phyloP scores from a whole-genome alignment of 2,329 filamentous ascomycete species.

The Fusarium brevicatenulatum region DNA sequence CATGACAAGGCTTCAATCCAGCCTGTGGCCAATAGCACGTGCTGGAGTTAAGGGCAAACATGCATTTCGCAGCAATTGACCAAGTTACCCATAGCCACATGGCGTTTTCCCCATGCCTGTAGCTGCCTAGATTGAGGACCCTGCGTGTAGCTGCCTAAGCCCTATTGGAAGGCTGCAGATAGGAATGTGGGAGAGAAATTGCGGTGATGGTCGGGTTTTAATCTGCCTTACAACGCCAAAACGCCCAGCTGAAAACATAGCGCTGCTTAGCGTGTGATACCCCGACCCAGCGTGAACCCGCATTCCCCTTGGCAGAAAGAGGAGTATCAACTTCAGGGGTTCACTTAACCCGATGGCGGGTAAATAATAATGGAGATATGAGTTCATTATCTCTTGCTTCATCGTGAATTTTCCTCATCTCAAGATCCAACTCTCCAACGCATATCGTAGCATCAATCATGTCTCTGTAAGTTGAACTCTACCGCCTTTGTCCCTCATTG shows the following conservation, averaged over 20 bases:
- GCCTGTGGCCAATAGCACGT: neutral
- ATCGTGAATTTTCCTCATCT: neutral
- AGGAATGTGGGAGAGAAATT: conserved; percentile 3
- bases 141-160: neutral
- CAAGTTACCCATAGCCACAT: neutral
- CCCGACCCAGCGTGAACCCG: neutral
- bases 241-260: conserved; percentile 41
- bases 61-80: neutral
- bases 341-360: neutral
- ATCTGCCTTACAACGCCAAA: conserved; percentile 34
- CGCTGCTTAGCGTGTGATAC: conserved; percentile 24
- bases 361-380: neutral
- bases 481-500: neutral
- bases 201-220: neutral
- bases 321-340: conserved; percentile 6
- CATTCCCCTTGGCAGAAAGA: neutral
- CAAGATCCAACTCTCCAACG: neutral
- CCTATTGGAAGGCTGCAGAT: neutral
- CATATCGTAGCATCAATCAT: neutral
- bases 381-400: neutral
- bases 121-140: neutral
- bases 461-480: conserved; percentile 11
- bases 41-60: neutral
- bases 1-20: neutral
- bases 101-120: neutral